Conservation (phyloP, 2,329 filamentous ascomycete genomes). For the Neofusicoccum parvum region DNA sequence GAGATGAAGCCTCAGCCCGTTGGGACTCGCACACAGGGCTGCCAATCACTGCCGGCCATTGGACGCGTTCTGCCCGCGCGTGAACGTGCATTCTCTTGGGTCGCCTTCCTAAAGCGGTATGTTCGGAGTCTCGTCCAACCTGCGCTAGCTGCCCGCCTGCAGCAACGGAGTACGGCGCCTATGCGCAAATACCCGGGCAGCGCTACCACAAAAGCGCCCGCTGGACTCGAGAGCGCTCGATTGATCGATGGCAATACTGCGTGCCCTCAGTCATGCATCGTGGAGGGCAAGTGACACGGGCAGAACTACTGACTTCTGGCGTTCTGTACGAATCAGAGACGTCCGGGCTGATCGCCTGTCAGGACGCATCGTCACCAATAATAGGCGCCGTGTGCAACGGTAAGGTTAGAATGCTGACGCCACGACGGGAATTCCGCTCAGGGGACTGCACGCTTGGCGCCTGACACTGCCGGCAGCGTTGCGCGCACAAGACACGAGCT, state of each 20-base stretch:
- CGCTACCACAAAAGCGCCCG: neutral
- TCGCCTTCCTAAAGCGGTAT: conserved; percentile 2
- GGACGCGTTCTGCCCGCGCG: neutral
- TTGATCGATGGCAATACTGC: neutral
- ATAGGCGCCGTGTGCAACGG: conserved; percentile 11
- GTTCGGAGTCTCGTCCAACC: conserved; percentile 15
- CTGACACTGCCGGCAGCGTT: neutral
- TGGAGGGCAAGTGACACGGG: neutral
- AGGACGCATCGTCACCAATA: neutral
- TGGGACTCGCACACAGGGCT: conserved; percentile 5
- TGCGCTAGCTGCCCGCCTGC: conserved; percentile 14
- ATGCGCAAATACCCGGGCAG: neutral
- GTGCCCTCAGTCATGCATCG: neutral
- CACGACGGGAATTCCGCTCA: conserved; percentile 17
- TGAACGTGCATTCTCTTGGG: conserved; percentile 9
- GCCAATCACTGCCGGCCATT: conserved; percentile 2
- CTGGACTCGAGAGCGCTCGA: neutral
- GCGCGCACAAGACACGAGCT: conserved; percentile 10
- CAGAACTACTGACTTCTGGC: neutral
- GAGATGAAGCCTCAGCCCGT: neutral
- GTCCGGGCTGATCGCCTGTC: neutral
- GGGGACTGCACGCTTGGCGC: conserved; percentile 14
- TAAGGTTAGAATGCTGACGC: conserved; percentile 15
- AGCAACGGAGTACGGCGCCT: neutral
- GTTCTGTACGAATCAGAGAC: neutral